Evolutionary conservation across 176 grass and related monocot genomes (phyloP), one percentile per base, ranked within the genome.

Genomic region (Metroxylon sagu): DNA sequence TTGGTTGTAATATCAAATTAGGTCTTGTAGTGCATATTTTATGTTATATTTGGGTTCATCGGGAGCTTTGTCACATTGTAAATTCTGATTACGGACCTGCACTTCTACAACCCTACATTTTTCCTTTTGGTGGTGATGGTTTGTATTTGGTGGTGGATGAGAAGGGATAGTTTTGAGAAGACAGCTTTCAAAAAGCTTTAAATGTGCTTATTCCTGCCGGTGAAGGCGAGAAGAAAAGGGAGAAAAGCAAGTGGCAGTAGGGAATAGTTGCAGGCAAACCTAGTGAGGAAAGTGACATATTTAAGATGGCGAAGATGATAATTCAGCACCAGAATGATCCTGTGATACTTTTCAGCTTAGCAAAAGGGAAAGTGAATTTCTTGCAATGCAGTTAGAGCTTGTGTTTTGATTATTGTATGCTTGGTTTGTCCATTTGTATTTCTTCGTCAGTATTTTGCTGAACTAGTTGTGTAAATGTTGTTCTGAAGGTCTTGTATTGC

Each of bases 251-350:
- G 73, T 82, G 86, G 77, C 86, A 87, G 19, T 90, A 95, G 71
- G 71, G 49, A 63, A 29, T 82, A 54, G 39, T 74, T 19, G 71
- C 60, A 73, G 83, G 83, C 14, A 95, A 86, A 78, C 64, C 69
- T 76, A 79, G 69, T 1, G 91, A 90, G 56, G 82, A 95, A 25
- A 95, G 80, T 1, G 91, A 95, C 71, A 90, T 95, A 76, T 95
- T 95, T 63, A 90, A 90, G 76, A 79, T 95, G 91, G 91, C 90
- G 56, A 95, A 90, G 57, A 95, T 95, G 91, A 95, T 95, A 74
- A 90, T 95, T 70, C 91, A 95, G 58, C 82, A 86, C 50, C 91
- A 95, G 55, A 90, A 95, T 19, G 91, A 90, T 58, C 91, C 91
- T 27, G 86, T 95, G 16, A 95, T 95, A 57, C 80, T 95, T 73